Evolutionary conservation across 345 rosid genomes (phyloP).

Genomic region (Hibiscus trionum): DNA sequence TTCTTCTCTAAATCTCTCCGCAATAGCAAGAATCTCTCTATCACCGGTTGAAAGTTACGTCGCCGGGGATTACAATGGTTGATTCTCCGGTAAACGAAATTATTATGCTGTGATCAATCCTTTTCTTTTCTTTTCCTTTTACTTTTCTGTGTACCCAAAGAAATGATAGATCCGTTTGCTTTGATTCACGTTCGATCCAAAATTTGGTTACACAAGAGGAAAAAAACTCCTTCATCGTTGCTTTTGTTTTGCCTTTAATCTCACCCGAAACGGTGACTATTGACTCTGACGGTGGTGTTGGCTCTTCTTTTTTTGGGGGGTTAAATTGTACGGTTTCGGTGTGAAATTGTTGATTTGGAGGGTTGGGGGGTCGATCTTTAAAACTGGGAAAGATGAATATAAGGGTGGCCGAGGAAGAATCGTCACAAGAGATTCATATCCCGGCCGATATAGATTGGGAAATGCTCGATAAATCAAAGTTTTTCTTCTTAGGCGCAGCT

Average conservation of each 20-base stretch:
- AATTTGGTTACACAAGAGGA: constrained; percentile 13
- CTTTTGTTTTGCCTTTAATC: background rate
- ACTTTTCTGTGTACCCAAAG: background rate
- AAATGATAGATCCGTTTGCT: constrained; percentile 18
- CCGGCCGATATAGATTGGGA: constrained; percentile 81
- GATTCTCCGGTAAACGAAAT: constrained; percentile 15
- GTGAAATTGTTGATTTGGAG: background rate
- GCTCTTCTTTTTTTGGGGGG: background rate
- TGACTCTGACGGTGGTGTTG: background rate
- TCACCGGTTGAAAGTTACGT: constrained; percentile 10
- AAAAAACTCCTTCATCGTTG: background rate
- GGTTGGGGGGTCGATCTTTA: background rate
- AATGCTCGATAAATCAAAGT: constrained; percentile 78
- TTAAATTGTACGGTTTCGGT: background rate
- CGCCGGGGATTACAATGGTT: constrained; percentile 14
- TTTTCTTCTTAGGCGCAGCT: constrained; percentile 86
- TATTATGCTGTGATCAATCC: background rate
- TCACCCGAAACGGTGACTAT: background rate
- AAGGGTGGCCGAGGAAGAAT: constrained; percentile 46
- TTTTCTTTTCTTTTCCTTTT: background rate
- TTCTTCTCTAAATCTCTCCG: background rate
- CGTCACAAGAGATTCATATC: constrained; percentile 46
- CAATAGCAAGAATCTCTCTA: background rate
- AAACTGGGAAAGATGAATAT: constrained; percentile 54
- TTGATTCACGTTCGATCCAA: constrained; percentile 10